Evolutionary conservation across 305 asterid genomes (phyloP).

Genomic region (Fraxinus albicans): DNA sequence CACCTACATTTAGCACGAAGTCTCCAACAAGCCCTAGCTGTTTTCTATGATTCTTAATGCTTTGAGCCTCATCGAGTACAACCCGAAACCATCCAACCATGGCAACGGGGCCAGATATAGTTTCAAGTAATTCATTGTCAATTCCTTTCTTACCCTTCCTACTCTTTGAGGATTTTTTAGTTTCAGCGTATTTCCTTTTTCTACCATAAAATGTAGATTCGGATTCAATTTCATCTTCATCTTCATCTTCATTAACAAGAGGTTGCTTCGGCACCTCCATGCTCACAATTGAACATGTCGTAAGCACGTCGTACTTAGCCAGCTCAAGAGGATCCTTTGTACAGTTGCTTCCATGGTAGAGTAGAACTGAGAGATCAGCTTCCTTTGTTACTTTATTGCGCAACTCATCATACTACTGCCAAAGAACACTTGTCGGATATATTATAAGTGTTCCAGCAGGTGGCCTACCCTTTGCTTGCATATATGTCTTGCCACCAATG

Average conservation of each 20-base stretch:
- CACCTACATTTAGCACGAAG: slow-evolving; percentile 97
- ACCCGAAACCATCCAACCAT: slow-evolving; percentile 97
- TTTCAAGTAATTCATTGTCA: slow-evolving; percentile 39
- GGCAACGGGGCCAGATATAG: slow-evolving; percentile 80
- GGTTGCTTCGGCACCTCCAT: slow-evolving; percentile 99
- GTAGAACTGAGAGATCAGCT: slow-evolving; percentile 81
- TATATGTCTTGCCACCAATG: slow-evolving; percentile 21
- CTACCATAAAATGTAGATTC: slow-evolving; percentile 40
- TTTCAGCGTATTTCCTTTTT: slow-evolving; percentile 61
- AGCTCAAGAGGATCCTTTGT: slow-evolving; percentile 84
- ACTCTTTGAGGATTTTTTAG: slow-evolving; percentile 46
- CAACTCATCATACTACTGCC: slow-evolving; percentile 94
- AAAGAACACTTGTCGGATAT: slow-evolving; percentile 95
- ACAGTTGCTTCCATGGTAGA: slow-evolving; percentile 81
- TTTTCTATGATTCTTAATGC: slow-evolving; percentile 89
- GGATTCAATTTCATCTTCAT: slow-evolving; percentile 56
- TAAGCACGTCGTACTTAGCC: slow-evolving; percentile 85
- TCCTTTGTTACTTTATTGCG: slow-evolving; percentile 73
- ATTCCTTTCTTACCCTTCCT: slow-evolving; percentile 66
- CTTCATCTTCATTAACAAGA: slow-evolving; percentile 50
- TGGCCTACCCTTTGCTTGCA: slow-evolving; percentile 66
- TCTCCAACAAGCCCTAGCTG: slow-evolving; percentile 99
- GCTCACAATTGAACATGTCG: slow-evolving; percentile 93
- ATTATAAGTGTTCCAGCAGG: slow-evolving; percentile 94
- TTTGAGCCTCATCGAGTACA: slow-evolving; percentile 94